These are phyloP conservation scores for Vararia minispora DNA, from an alignment of 768 basidiomycete genomes.

Conservation along the genomic window DNA sequence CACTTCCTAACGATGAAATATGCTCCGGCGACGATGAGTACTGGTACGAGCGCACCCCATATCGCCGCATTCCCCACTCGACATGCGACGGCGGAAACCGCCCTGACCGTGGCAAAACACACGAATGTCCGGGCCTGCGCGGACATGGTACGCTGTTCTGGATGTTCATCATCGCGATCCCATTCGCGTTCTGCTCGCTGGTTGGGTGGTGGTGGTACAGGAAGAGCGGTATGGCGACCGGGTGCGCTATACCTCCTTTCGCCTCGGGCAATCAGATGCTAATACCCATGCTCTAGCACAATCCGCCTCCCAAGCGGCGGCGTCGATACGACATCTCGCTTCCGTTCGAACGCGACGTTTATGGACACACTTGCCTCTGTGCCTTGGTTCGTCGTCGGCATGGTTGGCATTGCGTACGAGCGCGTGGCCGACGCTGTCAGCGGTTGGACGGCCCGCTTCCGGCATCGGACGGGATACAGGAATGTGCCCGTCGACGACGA, in stretches of 20 bases:
- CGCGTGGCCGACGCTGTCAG: conserved; percentile 43
- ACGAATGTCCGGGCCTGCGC: conserved; percentile 74
- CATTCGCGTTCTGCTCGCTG: conserved; percentile 66
- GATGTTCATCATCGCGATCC: conserved; percentile 64
- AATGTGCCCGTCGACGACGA: conserved; percentile 79
- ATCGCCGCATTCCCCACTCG: conserved; percentile 86
- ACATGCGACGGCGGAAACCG: conserved; percentile 72
- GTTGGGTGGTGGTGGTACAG: conserved; percentile 77
- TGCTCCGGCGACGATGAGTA: conserved; percentile 55
- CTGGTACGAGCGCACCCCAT: conserved; percentile 92
- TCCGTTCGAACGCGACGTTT: conserved; percentile 32
- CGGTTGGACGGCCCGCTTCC: conserved; percentile 25
- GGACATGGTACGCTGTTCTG: conserved; percentile 77
- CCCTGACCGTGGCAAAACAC: conserved; percentile 63
- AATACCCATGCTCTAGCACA: conserved; percentile 31
- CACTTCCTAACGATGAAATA: conserved; percentile 50
- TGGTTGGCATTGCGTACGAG: conserved; percentile 64
- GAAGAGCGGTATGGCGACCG: conserved; percentile 59
- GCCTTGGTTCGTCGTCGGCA: conserved; percentile 81
- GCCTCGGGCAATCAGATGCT: conserved; percentile 7
- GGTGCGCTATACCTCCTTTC: conserved; percentile 36
- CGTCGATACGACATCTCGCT: conserved; percentile 25
- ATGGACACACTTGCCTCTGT: conserved; percentile 75
- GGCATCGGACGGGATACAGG: conserved; percentile 49
- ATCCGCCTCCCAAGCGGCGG: conserved; percentile 70